Evolutionary conservation across 257 asterid species (phyloP).

Genomic region (Nicotiana paniculata): DNA sequence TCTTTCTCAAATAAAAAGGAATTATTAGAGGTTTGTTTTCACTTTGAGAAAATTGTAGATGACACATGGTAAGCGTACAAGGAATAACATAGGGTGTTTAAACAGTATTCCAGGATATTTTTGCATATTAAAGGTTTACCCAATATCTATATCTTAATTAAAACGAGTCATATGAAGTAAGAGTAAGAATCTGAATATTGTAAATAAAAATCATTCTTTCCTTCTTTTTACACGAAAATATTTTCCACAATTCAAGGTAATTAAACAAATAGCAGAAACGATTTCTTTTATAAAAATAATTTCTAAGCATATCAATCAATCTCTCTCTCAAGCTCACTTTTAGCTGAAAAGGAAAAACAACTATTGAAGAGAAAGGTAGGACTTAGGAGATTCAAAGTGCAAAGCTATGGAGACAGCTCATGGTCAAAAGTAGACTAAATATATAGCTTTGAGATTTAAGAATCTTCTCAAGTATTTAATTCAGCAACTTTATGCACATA

Average conservation of each 20-base stretch:
- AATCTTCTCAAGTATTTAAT: neutral
- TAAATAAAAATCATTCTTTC: no score
- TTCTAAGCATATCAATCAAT: neutral
- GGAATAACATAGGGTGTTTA: no score
- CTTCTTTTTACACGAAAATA: neutral
- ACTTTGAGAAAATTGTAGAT: no score
- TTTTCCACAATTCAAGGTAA: neutral
- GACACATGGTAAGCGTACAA: no score
- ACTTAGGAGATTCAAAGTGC: neutral
- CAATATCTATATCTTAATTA: no score
- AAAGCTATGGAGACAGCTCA: neutral
- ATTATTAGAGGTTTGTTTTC: no score
- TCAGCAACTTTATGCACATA: neutral
- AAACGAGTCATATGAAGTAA: neutral
- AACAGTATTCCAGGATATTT: neutral
- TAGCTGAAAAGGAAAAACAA: neutral
- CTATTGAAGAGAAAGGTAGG: neutral
- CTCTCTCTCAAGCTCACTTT: neutral
- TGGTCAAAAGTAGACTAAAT: neutral
- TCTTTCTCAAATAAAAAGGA: no score
- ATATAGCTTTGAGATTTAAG: neutral
- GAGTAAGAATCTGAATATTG: neutral
- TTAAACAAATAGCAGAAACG: no score
- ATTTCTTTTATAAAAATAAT: no score
- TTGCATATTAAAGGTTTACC: neutral